Conservation (phyloP, 805 yeast species). For the Blastobotrys attinorum region DNA sequence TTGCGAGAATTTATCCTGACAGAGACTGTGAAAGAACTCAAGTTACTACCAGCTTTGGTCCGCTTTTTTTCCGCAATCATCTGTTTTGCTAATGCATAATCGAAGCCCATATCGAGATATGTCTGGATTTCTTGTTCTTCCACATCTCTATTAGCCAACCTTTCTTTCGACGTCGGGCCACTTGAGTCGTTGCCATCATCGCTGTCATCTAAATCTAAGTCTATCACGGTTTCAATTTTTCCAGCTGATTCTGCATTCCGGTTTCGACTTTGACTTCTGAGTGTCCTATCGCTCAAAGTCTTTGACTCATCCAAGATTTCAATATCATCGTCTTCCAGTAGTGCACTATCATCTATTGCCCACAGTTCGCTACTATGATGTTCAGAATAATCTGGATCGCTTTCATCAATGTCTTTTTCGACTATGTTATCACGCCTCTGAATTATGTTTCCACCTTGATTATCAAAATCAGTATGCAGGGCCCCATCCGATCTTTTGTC, state of each 20-base stretch:
- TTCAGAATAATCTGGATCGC: no score
- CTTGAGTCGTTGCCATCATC: no score
- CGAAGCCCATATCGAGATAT: background rate
- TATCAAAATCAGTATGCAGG: background rate
- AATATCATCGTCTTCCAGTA: conserved; percentile 1
- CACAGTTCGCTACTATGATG: background rate
- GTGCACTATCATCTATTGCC: background rate
- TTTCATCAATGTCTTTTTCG: no score
- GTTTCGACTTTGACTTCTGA: no score
- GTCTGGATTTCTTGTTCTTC: background rate
- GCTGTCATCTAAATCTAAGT: no score
- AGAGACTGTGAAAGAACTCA: background rate
- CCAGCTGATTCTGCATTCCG: no score
- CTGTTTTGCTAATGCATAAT: background rate
- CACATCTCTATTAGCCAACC: background rate
- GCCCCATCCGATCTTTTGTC: background rate
- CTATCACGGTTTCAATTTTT: no score
- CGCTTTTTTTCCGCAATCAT: background rate
- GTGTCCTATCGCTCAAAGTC: no score
- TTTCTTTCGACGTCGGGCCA: no score
- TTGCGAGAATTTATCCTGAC: background rate
- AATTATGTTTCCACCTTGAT: background rate
- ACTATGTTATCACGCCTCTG: no score
- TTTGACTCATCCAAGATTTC: background rate
- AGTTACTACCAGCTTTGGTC: background rate